Conservation (phyloP, 2,329 filamentous ascomycete genomes). For the Microcyclosporella mali region DNA sequence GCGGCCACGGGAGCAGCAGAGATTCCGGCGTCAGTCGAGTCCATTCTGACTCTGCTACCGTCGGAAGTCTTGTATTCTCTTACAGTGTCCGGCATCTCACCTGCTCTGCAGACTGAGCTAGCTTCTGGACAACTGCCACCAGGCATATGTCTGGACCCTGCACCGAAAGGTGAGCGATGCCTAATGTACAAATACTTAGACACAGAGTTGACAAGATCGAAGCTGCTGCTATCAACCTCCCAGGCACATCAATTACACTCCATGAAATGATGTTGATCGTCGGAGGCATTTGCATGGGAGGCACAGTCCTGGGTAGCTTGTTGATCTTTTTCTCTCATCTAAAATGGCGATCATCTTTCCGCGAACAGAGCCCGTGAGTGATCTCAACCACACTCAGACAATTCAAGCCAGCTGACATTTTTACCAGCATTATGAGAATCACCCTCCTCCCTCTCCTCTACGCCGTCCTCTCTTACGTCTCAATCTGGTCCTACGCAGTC, state of each 20-base stretch:
- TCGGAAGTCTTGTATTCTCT: no score
- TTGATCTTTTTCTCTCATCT: background rate
- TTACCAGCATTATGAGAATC: background rate
- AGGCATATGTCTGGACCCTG: no score
- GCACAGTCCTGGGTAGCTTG: background rate
- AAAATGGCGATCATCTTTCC: background rate
- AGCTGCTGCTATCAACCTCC: background rate
- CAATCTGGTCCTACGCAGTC: background rate
- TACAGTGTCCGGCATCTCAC: no score
- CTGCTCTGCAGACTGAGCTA: no score
- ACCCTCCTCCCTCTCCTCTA: background rate
- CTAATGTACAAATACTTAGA: background rate
- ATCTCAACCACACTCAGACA: background rate
- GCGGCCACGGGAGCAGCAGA: no score
- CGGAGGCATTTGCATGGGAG: background rate
- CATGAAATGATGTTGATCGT: background rate
- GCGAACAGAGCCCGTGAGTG: background rate
- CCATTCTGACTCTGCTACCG: no score
- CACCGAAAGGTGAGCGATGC: no score
- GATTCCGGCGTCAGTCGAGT: no score
- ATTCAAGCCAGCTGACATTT: background rate
- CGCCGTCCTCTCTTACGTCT: background rate
- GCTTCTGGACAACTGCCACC: no score
- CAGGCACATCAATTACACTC: background rate
- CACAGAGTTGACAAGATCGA: background rate